Evolutionary conservation across 305 asterid species (phyloP).

Genomic region (Solanum hybrid): DNA sequence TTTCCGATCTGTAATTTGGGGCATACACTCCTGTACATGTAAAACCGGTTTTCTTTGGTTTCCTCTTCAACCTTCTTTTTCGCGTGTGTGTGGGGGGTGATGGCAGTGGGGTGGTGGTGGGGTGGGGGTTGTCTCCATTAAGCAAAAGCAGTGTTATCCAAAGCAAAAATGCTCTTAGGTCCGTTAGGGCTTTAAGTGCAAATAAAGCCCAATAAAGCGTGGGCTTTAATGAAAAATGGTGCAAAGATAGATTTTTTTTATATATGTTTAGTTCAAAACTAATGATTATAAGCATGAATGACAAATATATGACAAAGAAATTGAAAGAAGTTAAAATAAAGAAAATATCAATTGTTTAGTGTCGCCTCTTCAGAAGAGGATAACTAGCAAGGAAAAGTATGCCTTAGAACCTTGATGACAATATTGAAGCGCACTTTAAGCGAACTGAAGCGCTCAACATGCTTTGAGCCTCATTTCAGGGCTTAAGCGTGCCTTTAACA

Average conservation of each 20-base stretch:
- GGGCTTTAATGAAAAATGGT: neutral
- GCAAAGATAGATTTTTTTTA: neutral
- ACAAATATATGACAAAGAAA: neutral
- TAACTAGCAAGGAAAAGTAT: neutral
- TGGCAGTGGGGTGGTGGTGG: neutral
- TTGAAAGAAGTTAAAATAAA: neutral
- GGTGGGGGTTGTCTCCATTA: neutral
- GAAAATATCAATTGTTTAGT: neutral
- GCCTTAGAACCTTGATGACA: neutral
- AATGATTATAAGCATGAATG: neutral
- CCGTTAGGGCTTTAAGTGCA: neutral
- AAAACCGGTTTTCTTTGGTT: neutral
- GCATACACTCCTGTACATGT: neutral
- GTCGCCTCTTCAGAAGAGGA: neutral
- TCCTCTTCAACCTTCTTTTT: neutral
- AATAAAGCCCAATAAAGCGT: neutral
- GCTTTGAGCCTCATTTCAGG: neutral
- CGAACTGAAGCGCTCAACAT: neutral
- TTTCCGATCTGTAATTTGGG: neutral
- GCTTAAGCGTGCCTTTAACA: neutral
- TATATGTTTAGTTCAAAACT: neutral
- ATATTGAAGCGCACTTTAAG: neutral
- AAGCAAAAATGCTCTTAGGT: neutral
- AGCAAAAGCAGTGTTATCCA: neutral
- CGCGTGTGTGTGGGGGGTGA: neutral